Evolutionary conservation across 257 asterid genomes (phyloP), one percentile per base, ranked within the genome.

Genomic region (Nyctanthes arbortristis): DNA sequence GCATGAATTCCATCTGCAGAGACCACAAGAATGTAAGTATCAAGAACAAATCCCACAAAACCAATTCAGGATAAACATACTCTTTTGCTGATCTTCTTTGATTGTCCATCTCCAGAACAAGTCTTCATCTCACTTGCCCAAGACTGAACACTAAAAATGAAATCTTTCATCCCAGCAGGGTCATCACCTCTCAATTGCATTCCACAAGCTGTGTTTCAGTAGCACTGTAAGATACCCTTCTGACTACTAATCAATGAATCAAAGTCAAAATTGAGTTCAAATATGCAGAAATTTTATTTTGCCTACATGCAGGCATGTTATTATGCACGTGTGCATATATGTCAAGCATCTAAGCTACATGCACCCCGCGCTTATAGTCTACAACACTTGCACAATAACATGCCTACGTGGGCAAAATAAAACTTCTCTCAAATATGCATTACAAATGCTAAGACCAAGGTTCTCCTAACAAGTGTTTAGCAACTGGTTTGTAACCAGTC

Each of bases 111-210:
- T 43, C 45, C 95, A 76, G 88, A 71, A n/a, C 93, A 75, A 55
- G 82, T 75, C 85, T 89, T 93, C 86, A 91, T 69, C 77, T 91
- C 96, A 69, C 80, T 84, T 67, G 83, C 97, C 78, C 91, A 84
- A 72, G 73, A 79, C 87, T 91, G 97, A 72, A 94, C 84, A 70
- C 91, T 81, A 25, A 37, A 72, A 73, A 94, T 88, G 45, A 94
- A 94, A 77, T 74, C 83, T 85, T 85, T 94, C 97, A 94, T 91
- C 67, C 89, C 97, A 76, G 71, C 76, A 9, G 99, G 97, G 88
- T 94, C 97, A 75, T 91, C 96, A 5, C 90, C 89, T 80, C 97
- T 87, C 79, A 94, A 73, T 83, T 84, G 86, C 96, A 94, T 91
- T 65, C 99, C 99, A 85, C 99, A 91, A 76, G 93, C 97, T 94